phyloP scores from a whole-genome alignment of 352 stramenopile genomes.

The Pythium myriotylum region DNA sequence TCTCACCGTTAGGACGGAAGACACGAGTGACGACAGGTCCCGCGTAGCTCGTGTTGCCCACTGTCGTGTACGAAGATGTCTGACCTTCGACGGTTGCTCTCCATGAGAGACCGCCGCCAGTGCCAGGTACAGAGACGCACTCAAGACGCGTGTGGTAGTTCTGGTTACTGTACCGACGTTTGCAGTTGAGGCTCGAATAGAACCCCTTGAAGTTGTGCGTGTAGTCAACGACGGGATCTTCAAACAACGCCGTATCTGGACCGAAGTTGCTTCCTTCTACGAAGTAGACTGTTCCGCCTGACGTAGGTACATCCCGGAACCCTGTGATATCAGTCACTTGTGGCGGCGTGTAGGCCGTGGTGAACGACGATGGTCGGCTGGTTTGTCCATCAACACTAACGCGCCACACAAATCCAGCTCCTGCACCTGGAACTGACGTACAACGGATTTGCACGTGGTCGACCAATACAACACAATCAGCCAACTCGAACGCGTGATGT shows the following conservation, averaged over 20 bases:
- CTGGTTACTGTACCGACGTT: slow-evolving; percentile 46
- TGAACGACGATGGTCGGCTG: slow-evolving; percentile 19
- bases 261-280: slow-evolving; percentile 57
- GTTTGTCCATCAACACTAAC: slow-evolving; percentile 40
- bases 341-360: slow-evolving; percentile 39
- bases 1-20: slow-evolving; percentile 46
- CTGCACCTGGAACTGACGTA: slow-evolving; percentile 37
- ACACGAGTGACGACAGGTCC: slow-evolving; percentile 60
- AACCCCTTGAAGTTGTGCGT: slow-evolving; percentile 36
- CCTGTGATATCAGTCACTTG: slow-evolving; percentile 41
- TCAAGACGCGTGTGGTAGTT: slow-evolving; percentile 49
- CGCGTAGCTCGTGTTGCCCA: slow-evolving; percentile 53
- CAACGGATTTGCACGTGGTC: slow-evolving; percentile 49
- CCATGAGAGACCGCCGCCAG: slow-evolving; percentile 48
- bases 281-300: slow-evolving; percentile 47
- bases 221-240: slow-evolving; percentile 56
- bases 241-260: slow-evolving; percentile 44
- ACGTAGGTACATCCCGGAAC: slow-evolving; percentile 48
- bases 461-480: slow-evolving; percentile 44
- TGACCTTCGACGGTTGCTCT: slow-evolving; percentile 43
- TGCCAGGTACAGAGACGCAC: slow-evolving; percentile 51
- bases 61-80: slow-evolving; percentile 32
- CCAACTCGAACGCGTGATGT: slow-evolving; percentile 38
- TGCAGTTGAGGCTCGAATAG: slow-evolving; percentile 51
- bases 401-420: slow-evolving; percentile 39